These are phyloP conservation scores for Daldinia grandis DNA, from an alignment of 495 filamentous ascomycete species.

Conservation along the genomic window DNA sequence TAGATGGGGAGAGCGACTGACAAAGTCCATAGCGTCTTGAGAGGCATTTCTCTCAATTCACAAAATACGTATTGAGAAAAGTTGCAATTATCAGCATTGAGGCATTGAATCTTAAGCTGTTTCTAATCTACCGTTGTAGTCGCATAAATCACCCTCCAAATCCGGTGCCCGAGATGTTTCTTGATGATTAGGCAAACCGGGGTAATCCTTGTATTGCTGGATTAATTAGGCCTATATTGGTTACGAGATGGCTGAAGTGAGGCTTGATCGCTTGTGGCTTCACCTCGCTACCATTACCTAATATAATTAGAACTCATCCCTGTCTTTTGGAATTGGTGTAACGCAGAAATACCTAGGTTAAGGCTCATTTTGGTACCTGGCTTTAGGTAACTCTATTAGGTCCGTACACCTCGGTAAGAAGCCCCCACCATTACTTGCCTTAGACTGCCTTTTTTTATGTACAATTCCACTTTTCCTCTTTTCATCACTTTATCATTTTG, in stretches of 20 bases:
- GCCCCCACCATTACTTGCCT: neutral
- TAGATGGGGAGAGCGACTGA: slow-evolving; percentile 21
- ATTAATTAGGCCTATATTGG: neutral
- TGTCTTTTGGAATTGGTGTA: neutral
- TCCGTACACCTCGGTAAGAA: neutral
- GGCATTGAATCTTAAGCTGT: slow-evolving; percentile 8
- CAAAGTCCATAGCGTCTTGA: slow-evolving; percentile 52
- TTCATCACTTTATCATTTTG: neutral
- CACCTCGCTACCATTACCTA: neutral
- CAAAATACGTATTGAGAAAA: slow-evolving; percentile 10
- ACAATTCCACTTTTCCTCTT: neutral
- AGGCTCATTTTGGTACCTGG: neutral
- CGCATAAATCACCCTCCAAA: slow-evolving; percentile 35
- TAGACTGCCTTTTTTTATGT: neutral
- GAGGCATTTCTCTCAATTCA: slow-evolving; percentile 31
- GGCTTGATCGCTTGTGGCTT: neutral
- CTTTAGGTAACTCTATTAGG: no score
- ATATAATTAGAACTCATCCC: neutral
- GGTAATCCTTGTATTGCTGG: neutral
- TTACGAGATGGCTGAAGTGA: neutral
- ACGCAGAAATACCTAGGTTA: neutral
- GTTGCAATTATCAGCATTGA: neutral
- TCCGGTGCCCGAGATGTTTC: slow-evolving; percentile 39
- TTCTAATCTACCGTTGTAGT: neutral
- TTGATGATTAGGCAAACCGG: slow-evolving; percentile 9